A percentile compares a stretch with the other conserved stretches of the same genome.
Evolutionary conservation across 2,329 filamentous ascomycete species (phyloP).

Genomic region (Xenoacremonium recifei): DNA sequence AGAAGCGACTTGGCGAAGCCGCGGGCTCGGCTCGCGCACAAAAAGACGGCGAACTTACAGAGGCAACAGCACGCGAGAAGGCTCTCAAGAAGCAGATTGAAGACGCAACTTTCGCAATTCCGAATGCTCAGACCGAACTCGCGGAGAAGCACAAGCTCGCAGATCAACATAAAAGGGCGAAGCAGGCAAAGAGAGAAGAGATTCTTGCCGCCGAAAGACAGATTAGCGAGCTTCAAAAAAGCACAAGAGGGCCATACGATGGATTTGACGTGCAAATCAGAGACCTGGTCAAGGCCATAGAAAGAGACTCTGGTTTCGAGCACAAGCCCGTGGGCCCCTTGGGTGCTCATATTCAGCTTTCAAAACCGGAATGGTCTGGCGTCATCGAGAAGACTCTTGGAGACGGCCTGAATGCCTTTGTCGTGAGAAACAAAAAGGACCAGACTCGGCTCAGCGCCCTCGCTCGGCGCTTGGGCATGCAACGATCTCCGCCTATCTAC

Average conservation of each 20-base stretch:
- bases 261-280: conserved; percentile 65
- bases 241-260: conserved; percentile 57
- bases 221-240: conserved; percentile 50
- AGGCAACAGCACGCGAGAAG: conserved; percentile 26
- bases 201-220: conserved; percentile 47
- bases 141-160: conserved; percentile 30
- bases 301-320: conserved; percentile 65
- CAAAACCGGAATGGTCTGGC: conserved; percentile 78
- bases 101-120: conserved; percentile 28
- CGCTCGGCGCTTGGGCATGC: conserved; percentile 63
- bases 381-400: conserved; percentile 79
- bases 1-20: conserved; percentile 60
- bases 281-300: conserved; percentile 65
- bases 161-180: conserved; percentile 29
- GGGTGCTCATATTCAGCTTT: conserved; percentile 72
- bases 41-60: conserved; percentile 55
- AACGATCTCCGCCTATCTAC: conserved; percentile 34
- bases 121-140: conserved; percentile 32
- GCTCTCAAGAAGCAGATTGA: conserved; percentile 25
- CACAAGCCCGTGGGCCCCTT: conserved; percentile 79
- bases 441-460: conserved; percentile 64
- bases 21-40: conserved; percentile 68
- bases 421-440: conserved; percentile 77
- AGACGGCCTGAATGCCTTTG: conserved; percentile 69
- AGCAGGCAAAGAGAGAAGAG: conserved; percentile 51